A percentile compares a stretch with the other conserved stretches of the same genome.
Evolutionary conservation across 768 basidiomycete species (phyloP).

Genomic region (Russula virescens): DNA sequence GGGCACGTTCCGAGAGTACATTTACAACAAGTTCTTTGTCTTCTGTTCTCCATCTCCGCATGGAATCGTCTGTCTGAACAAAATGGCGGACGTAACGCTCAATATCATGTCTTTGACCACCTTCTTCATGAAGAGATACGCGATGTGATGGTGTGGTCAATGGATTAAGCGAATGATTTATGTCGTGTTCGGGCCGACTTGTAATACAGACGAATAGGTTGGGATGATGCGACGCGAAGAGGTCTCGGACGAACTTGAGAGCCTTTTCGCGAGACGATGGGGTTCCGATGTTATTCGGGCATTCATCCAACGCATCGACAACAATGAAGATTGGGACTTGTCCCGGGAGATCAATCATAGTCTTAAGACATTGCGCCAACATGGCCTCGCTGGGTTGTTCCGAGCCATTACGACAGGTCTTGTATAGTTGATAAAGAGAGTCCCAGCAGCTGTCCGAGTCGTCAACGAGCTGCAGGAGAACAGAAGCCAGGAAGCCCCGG

Average conservation of each 20-base stretch:
- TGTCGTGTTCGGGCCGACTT: neutral
- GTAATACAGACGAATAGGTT: neutral
- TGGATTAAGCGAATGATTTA: neutral
- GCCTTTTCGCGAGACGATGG: neutral
- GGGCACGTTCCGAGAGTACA: neutral
- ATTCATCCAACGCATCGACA: neutral
- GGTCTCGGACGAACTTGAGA: neutral
- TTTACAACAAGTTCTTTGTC: neutral
- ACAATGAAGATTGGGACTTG: neutral
- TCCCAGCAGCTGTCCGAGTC: neutral
- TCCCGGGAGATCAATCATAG: neutral
- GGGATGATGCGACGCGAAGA: neutral
- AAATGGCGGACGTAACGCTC: neutral
- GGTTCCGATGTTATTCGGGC: neutral
- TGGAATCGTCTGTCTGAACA: neutral
- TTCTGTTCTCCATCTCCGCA: neutral
- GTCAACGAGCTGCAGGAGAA: neutral
- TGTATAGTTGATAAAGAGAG: neutral
- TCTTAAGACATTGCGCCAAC: neutral
- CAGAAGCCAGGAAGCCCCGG: neutral
- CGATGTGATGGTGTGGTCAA: neutral
- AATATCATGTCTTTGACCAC: neutral
- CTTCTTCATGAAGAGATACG: neutral
- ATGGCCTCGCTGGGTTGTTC: neutral
- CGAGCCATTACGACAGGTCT: neutral